These are phyloP conservation scores for Colletotrichum orchidophilum DNA, from an alignment of 2,329 filamentous ascomycete genomes.

Conservation along the genomic window DNA sequence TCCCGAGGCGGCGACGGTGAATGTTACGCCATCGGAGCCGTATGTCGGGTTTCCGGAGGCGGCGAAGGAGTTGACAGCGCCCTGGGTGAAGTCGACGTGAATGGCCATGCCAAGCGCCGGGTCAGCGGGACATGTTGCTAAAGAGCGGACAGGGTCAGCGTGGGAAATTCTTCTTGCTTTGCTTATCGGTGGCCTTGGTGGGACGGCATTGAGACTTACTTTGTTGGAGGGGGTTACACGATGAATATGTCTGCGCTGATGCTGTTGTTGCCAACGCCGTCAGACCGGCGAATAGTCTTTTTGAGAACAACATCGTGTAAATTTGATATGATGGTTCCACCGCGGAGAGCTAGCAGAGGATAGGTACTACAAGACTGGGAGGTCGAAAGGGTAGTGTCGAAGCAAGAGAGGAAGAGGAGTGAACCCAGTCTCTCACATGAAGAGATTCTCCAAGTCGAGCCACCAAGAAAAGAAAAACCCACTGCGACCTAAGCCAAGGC, in stretches of 20 bases:
- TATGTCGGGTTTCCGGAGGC: conserved; percentile 77
- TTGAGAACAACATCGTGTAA: conserved; percentile 28
- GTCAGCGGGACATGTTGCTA: conserved; percentile 75
- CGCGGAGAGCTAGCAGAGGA: not conserved
- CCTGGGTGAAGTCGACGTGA: conserved; percentile 83
- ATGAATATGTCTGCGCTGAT: conserved; percentile 51
- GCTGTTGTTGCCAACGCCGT: conserved; percentile 39
- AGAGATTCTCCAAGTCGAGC: conserved; percentile 4
- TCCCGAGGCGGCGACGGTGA: conserved; percentile 80
- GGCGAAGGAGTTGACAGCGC: conserved; percentile 81
- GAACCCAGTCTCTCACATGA: conserved; percentile 1
- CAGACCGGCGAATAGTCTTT: conserved; percentile 33
- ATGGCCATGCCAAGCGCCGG: conserved; percentile 86
- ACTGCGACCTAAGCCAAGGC: not conserved
- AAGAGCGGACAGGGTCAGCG: conserved; percentile 12
- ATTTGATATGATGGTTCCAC: not conserved
- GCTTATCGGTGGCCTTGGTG: not conserved
- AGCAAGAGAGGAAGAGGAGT: not conserved
- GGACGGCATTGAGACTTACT: conserved; percentile 38
- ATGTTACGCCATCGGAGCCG: conserved; percentile 77
- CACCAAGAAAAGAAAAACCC: not conserved
- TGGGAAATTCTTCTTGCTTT: too few relatives aligned
- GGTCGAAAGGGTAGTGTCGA: not conserved
- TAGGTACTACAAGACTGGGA: not conserved
- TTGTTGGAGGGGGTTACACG: conserved; percentile 49